Conservation (phyloP, 176 grass and related monocot genomes). For the Musa beccarii region DNA sequence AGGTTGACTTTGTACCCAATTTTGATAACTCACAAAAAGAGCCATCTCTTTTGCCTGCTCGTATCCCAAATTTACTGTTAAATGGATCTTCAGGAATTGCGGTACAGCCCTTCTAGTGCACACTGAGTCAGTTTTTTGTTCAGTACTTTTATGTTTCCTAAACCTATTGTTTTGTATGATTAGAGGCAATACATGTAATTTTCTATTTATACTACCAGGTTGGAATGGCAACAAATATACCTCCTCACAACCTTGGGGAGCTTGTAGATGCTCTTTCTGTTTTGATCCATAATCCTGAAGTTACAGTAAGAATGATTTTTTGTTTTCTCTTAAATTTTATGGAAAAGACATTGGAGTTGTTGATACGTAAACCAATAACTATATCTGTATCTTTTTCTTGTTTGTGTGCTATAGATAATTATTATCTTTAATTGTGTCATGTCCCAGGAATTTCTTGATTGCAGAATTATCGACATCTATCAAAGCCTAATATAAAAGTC, state of each 20-base stretch:
- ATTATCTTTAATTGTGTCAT: not conserved
- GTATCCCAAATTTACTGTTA: slow-evolving; percentile 74
- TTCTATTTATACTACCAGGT: slow-evolving; percentile 36
- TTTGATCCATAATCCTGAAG: slow-evolving; percentile 83
- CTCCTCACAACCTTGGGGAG: slow-evolving; percentile 91
- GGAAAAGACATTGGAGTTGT: not conserved
- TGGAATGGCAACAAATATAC: slow-evolving; percentile 99
- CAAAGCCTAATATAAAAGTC: no score
- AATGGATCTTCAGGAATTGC: slow-evolving; percentile 95
- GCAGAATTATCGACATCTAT: not conserved
- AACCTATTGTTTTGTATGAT: no score
- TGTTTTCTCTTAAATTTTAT: not conserved
- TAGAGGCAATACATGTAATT: not conserved
- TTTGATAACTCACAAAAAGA: slow-evolving; percentile 98
- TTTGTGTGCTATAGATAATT: not conserved
- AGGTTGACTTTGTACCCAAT: slow-evolving; percentile 82
- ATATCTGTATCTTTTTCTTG: not conserved
- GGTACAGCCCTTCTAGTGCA: slow-evolving; percentile 26
- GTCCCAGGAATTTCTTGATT: not conserved
- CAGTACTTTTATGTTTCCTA: no score
- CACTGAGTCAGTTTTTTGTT: not conserved
- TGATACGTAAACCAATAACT: not conserved
- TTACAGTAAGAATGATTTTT: slow-evolving; percentile 48
- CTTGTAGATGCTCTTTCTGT: slow-evolving; percentile 86
- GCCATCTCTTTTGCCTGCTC: slow-evolving; percentile 82